phyloP scores from a whole-genome alignment of 352 stramenopile genomes.

The Phytophthora ramorum region DNA sequence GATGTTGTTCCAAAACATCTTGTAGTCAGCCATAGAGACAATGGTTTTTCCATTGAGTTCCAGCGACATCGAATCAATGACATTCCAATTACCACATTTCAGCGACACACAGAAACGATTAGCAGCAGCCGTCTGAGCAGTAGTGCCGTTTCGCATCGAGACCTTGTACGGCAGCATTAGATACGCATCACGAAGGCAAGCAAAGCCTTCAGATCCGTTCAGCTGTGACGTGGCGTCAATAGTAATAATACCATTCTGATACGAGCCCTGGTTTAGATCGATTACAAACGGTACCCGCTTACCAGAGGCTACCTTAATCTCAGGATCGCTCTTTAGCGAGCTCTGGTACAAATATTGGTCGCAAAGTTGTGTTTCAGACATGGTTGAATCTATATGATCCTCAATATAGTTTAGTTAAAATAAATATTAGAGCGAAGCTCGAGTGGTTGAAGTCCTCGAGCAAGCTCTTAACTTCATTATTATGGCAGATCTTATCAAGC shows the following conservation, averaged over 20 bases:
- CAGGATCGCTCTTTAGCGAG: too few relatives aligned
- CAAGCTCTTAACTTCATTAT: too few relatives aligned
- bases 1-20: too few relatives aligned
- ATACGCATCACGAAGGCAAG: conserved; percentile 7
- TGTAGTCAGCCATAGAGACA: too few relatives aligned
- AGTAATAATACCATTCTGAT: conserved; percentile 5
- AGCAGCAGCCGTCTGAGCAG: conserved; percentile 8
- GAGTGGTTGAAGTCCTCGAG: too few relatives aligned
- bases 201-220: background rate
- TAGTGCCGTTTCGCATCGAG: conserved; percentile 5
- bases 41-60: conserved; percentile 14
- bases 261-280: conserved; percentile 9
- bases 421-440: too few relatives aligned
- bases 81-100: conserved; percentile 40
- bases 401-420: too few relatives aligned
- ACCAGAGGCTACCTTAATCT: too few relatives aligned
- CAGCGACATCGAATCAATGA: conserved; percentile 16
- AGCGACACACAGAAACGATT: conserved; percentile 31
- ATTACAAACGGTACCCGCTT: background rate
- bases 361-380: too few relatives aligned
- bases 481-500: too few relatives aligned
- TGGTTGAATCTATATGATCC: too few relatives aligned
- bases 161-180: background rate
- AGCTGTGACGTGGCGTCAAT: conserved; percentile 2
- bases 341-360: too few relatives aligned